phyloP scores from a whole-genome alignment of 169 alveolate genomes.

The Plasmodium sp. region DNA sequence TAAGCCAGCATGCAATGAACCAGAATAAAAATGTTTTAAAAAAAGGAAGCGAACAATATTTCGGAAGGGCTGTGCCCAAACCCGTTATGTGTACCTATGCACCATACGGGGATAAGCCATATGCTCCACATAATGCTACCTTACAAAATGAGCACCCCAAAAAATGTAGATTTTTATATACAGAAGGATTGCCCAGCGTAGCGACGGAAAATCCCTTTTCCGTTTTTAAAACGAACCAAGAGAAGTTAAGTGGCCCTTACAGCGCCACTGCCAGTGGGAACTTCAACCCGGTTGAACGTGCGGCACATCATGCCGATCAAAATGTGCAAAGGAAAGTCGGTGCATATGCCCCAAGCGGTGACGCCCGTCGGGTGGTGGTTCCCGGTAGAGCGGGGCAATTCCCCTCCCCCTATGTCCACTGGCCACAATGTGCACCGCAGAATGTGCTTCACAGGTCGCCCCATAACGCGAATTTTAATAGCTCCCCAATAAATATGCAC shows the following conservation, averaged over 20 bases:
- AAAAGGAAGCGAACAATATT: not conserved
- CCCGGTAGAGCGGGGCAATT: not conserved
- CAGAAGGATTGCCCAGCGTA: not conserved
- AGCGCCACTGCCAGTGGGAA: not conserved
- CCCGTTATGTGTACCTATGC: not conserved
- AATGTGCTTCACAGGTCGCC: not conserved
- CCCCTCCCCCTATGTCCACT: not conserved
- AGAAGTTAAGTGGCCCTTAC: not conserved
- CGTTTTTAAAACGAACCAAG: slow-evolving; percentile 2
- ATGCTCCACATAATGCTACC: not conserved
- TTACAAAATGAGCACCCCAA: not conserved
- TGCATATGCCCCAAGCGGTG: not conserved
- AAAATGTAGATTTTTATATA: not conserved
- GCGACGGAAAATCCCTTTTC: not conserved
- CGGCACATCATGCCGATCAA: not conserved
- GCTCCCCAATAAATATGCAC: not conserved
- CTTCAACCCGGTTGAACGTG: not conserved
- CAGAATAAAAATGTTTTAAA: not conserved
- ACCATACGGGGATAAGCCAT: not conserved
- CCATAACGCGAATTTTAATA: not conserved
- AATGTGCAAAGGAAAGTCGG: not conserved
- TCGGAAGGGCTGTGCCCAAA: not conserved
- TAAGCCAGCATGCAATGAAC: not conserved
- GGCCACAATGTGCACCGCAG: not conserved
- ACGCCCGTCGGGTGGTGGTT: not conserved